These are phyloP conservation scores for Candida endomychidarum DNA, from an alignment of 805 yeast genomes.

Conservation along the genomic window DNA sequence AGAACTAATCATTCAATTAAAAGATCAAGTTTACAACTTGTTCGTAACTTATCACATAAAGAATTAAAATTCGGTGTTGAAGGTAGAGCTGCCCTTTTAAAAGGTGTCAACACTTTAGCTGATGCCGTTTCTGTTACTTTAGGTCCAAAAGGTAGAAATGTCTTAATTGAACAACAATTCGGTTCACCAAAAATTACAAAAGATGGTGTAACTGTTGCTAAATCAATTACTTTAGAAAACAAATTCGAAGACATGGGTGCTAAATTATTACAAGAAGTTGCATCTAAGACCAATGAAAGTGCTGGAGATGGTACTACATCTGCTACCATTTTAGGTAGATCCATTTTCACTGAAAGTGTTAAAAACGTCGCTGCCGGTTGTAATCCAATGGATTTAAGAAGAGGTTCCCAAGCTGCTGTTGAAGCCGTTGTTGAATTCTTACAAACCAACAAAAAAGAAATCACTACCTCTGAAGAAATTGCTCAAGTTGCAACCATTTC, in stretches of 20 bases:
- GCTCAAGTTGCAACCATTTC: conserved; percentile 98
- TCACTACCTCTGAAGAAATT: conserved; percentile 90
- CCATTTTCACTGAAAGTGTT: conserved; percentile 91
- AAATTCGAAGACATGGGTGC: conserved; percentile 97
- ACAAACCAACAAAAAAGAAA: conserved; percentile 83
- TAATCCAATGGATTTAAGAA: conserved; percentile 97
- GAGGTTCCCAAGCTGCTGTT: conserved; percentile 96
- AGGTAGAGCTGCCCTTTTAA: conserved; percentile 90
- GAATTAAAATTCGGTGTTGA: conserved; percentile 96
- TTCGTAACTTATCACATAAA: conserved; percentile 69
- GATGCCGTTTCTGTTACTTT: conserved; percentile 95
- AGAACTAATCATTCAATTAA: conserved; percentile 44
- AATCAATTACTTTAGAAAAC: conserved; percentile 76
- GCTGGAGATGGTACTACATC: conserved; percentile 99
- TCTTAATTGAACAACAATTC: conserved; percentile 91
- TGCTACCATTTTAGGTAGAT: conserved; percentile 94
- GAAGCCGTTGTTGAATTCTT: conserved; percentile 86
- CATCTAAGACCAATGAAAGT: conserved; percentile 92
- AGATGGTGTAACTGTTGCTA: conserved; percentile 98
- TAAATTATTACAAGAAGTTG: conserved; percentile 91
- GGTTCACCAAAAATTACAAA: conserved; percentile 98
- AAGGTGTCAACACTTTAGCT: conserved; percentile 93
- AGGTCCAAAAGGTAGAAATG: conserved; percentile 98
- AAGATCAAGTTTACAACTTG: conserved; percentile 39
- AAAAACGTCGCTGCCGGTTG: conserved; percentile 98